Base-by-base conservation (phyloP, 2,329 filamentous ascomycete genomes). In the Acrodontium crateriforme region DNA sequence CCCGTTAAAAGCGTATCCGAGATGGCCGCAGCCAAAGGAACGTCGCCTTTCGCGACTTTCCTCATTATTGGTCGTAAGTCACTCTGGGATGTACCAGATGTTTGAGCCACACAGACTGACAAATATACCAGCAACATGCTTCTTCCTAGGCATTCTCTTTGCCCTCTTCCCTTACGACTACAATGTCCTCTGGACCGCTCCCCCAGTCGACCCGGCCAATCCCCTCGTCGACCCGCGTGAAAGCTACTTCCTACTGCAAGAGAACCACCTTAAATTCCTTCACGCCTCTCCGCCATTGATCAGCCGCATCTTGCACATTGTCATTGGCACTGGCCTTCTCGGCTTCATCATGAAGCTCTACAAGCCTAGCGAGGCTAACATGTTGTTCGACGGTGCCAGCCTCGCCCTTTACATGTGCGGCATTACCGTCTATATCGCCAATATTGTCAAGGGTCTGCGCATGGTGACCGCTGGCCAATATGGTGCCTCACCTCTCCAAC, bases 141-240 rank as follows among this genome's bases (percentile, higher is more conserved):
- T 98, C 71, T 93, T 95, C 71, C 78, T 98, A 40, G 89, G 87
- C 45, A 84, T 95, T 56, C 77, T 98, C 58, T 98, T 95, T 70
- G 84, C 84, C 46, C 75, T 77, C 38, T 91, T 95, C 59, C 85
- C 89, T 36, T 98, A 95, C 66, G 89, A 91, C 65, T 89, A 83
- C 62, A 78, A 82, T 35, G 75, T 89, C 38, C 77, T 91, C 29
- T 91, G 82, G 69, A 78, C 76, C 28, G 71, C 72, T 16, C 73
- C 70, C 22, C 24, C 32, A 15, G 26, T 27, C 27, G 16, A 12
- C 23, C 16, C 22, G 18, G 65, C 64, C 29, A 32, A 32, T 28
- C 31, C 37, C 22, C 20, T 18, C 29, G 10, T 37, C 11, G 37
- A 42, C 28, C 38, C 44, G 10, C 65, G 69, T 35, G 63, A 67